These are phyloP conservation scores for Psidium friedrichsthalianum DNA, from an alignment of 345 rosid genomes.

Conservation along the genomic window DNA sequence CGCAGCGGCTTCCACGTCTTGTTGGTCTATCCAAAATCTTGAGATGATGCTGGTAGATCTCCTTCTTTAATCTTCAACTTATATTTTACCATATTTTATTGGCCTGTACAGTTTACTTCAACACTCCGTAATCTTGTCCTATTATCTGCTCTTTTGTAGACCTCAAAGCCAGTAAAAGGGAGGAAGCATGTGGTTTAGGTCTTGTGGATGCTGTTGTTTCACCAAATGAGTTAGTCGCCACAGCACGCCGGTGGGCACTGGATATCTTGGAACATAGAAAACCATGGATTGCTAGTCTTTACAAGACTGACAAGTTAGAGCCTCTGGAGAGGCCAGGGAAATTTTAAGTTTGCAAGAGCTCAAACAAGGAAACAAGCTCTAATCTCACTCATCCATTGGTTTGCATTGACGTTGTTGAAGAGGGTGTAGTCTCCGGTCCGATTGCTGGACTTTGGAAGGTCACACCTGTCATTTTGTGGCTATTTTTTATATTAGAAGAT, in stretches of 20 bases:
- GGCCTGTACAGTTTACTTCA: neutral
- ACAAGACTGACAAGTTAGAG: constrained; percentile 72
- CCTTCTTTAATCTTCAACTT: constrained; percentile 1
- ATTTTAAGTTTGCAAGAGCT: constrained; percentile 81
- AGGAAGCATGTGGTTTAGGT: constrained; percentile 68
- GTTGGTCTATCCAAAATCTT: constrained; percentile 88
- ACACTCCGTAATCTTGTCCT: neutral
- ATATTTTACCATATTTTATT: neutral
- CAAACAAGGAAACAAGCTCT: constrained; percentile 70
- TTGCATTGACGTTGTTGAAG: constrained; percentile 82
- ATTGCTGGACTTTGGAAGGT: constrained; percentile 90
- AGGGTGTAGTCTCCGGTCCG: constrained; percentile 78
- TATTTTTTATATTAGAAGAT: neutral
- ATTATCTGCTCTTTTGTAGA: constrained; percentile 26
- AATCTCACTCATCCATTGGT: constrained; percentile 76
- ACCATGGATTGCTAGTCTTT: constrained; percentile 81
- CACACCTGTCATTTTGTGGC: neutral
- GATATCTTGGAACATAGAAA: constrained; percentile 61
- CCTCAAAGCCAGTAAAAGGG: constrained; percentile 81
- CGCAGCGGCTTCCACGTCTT: constrained; percentile 98
- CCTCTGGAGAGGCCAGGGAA: constrained; percentile 95
- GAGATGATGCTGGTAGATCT: constrained; percentile 88
- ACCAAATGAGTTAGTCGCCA: constrained; percentile 42
- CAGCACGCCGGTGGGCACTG: constrained; percentile 82
- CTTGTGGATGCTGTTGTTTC: constrained; percentile 82